Conservation (phyloP, 73 alveolate species). For the Loxodes magnus region DNA sequence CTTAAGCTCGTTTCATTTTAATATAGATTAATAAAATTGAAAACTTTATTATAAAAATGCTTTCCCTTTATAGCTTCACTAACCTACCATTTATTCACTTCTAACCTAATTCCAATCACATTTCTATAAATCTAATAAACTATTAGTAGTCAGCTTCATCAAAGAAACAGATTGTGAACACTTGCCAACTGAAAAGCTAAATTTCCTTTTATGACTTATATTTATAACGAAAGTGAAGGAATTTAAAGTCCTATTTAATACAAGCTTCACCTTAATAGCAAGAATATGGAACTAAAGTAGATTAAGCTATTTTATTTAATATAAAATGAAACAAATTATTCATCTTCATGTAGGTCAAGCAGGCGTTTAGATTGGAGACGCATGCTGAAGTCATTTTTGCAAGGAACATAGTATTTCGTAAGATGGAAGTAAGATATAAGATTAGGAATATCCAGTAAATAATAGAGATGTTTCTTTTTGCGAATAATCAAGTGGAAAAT, state of each 20-base stretch:
- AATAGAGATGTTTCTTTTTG: not conserved
- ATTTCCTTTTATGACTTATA: not conserved
- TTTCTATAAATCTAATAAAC: too few relatives aligned
- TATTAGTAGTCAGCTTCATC: too few relatives aligned
- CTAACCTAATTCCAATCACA: too few relatives aligned
- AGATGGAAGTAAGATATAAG: not conserved
- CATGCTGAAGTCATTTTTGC: not conserved
- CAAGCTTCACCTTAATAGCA: not conserved
- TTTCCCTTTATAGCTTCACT: too few relatives aligned
- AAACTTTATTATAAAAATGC: too few relatives aligned
- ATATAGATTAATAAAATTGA: too few relatives aligned
- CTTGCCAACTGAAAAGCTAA: conserved; percentile 22
- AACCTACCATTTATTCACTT: too few relatives aligned
- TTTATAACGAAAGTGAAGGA: not conserved
- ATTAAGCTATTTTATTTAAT: not conserved
- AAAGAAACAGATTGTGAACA: conserved; percentile 29
- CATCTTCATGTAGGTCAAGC: conserved; percentile 10
- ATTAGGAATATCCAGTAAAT: not conserved
- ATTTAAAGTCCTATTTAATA: not conserved
- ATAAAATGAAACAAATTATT: conserved; percentile 9
- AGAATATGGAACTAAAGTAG: not conserved
- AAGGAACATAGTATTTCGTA: not conserved
- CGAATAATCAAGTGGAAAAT: not conserved
- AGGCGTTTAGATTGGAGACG: conserved; percentile 5
- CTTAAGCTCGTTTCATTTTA: too few relatives aligned